Evolutionary conservation across 208 protist species (phyloP).

Genomic region (Porcisia hertigi): DNA sequence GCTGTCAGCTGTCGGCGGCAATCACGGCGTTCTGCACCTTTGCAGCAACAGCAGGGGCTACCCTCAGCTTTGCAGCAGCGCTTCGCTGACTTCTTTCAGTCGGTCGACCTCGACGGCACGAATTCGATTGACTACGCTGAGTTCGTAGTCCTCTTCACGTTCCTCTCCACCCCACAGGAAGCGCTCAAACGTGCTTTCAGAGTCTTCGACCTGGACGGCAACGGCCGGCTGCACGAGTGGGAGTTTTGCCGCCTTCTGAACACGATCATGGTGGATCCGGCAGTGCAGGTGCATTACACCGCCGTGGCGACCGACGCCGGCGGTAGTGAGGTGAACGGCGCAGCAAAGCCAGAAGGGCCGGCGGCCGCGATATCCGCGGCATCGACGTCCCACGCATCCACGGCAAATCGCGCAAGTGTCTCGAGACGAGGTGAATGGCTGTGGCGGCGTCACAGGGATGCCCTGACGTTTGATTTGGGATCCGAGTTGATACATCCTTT

Average conservation of each 20-base stretch:
- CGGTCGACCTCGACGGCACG: slow-evolving; percentile 55
- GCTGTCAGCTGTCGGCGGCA: background rate
- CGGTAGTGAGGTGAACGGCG: background rate
- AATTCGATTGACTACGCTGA: slow-evolving; percentile 62
- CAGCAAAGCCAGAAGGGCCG: background rate
- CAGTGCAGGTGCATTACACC: slow-evolving; percentile 41
- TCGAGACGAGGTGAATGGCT: slow-evolving; percentile 8
- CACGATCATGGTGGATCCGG: slow-evolving; percentile 72
- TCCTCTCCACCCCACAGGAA: slow-evolving; percentile 50
- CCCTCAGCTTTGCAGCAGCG: slow-evolving; percentile 26
- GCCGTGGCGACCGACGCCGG: background rate
- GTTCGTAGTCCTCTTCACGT: slow-evolving; percentile 72
- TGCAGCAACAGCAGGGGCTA: slow-evolving; percentile 20
- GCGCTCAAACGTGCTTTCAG: slow-evolving; percentile 55
- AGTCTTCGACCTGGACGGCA: slow-evolving; percentile 57
- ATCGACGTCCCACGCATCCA: background rate
- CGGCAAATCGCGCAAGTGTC: background rate
- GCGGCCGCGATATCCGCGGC: background rate
- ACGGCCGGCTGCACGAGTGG: slow-evolving; percentile 38
- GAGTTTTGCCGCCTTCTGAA: slow-evolving; percentile 62
- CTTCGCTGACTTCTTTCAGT: slow-evolving; percentile 37
- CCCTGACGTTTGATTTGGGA: slow-evolving; percentile 22
- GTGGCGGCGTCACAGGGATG: slow-evolving; percentile 4
- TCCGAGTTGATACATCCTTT: slow-evolving; percentile 30
- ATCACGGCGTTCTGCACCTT: background rate